These are phyloP conservation scores for Setomelanomma holmii DNA, from an alignment of 2,329 filamentous ascomycete species.

Conservation along the genomic window DNA sequence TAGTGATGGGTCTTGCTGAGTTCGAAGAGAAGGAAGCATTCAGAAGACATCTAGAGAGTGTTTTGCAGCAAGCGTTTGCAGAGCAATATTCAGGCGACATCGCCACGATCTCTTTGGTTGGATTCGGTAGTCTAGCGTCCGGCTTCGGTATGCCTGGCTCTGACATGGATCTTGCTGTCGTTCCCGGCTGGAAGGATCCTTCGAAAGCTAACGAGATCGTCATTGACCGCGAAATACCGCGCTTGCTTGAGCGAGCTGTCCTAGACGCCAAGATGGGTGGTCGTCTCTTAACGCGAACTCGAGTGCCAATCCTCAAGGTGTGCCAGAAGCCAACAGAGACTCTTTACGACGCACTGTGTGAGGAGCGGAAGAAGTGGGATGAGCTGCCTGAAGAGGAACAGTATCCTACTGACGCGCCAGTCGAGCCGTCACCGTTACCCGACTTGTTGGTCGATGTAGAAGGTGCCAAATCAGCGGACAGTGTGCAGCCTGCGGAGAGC, in stretches of 20 bases:
- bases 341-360: conserved; percentile 66
- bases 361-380: conserved; percentile 77
- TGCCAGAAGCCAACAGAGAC: conserved; percentile 72
- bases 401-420: conserved; percentile 35
- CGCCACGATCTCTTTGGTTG: conserved; percentile 70
- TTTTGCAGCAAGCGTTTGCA: conserved; percentile 67
- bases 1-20: conserved; percentile 70
- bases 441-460: conserved; percentile 17
- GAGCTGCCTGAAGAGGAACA: conserved; percentile 57
- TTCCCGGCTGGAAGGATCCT: conserved; percentile 62
- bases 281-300: conserved; percentile 76
- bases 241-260: conserved; percentile 76
- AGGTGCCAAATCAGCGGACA: conserved; percentile 13
- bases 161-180: conserved; percentile 85
- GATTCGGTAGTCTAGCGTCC: conserved; percentile 82
- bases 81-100: conserved; percentile 57
- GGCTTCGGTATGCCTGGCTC: conserved; percentile 88
- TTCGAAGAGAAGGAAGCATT: conserved; percentile 75
- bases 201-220: conserved; percentile 29
- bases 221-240: conserved; percentile 69
- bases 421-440: conserved; percentile 15
- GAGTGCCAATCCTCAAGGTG: conserved; percentile 87
- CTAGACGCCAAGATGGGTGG: conserved; percentile 77
- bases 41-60: conserved; percentile 67
- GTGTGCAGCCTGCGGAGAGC: conserved; percentile 11